Base-by-base conservation (phyloP, 2,329 filamentous ascomycete species). In the Hypoxylon sp. region DNA sequence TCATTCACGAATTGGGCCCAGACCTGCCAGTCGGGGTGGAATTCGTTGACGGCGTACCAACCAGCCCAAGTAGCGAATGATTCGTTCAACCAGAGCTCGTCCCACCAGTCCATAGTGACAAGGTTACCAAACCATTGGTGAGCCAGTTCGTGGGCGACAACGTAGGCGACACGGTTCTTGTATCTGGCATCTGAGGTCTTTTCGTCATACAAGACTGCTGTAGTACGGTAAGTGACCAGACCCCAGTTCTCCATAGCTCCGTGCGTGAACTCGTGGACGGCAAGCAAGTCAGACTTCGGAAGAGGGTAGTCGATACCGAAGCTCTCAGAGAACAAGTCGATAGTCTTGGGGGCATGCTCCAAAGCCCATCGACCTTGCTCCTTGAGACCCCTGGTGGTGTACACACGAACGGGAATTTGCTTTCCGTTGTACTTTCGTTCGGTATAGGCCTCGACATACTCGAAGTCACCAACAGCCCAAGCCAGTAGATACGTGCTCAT, bases 41-140 rank as follows among this genome's bases (percentile, higher is more conserved):
- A 84, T 68, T 95, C 83, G 68, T 97, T 90, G 51, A 92, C 85
- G 7, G 91, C 92, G 55, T 92, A 82, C 93, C 93, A 99, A 42
- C 93, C 94, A 31, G 97, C 93, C 93, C 93, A 97, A 2, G 94
- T 99, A 30, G 94, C 94, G 68, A 99, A 99, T 8, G 92, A 92
- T 73, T 97, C 93, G 67, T 96, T 96, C 42, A 96, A 81, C 91
- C 91, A 96, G 29, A 94, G 81, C 75, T 95, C 89, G 68, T 88
- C 90, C 90, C 90, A 94, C 91, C 91, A 96, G 71, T 96, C 90
- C 91, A 96, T 96, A 4, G 92, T 96, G 31, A 96, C 91, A 7
- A 96, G 81, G 70, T 96, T 95, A 26, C 91, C 91, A 64, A 96
- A 96, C 92, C 92, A 96, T 75, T 96, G 91, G 68, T 96, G 91